phyloP scores from a whole-genome alignment of 768 basidiomycete genomes.

The Asterophora lycoperdoides region DNA sequence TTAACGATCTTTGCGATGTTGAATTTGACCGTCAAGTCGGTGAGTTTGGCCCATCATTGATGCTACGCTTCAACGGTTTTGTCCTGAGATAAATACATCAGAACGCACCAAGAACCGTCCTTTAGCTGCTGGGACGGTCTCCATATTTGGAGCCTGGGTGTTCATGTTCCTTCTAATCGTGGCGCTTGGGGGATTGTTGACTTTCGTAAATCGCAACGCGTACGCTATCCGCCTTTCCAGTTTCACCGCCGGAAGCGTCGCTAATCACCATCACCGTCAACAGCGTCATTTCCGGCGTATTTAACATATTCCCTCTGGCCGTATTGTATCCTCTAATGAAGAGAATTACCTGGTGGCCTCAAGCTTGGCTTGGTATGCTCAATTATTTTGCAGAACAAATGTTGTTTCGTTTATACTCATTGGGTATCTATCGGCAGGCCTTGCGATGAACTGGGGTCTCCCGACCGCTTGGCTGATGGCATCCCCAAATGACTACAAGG shows the following conservation, averaged over 20 bases:
- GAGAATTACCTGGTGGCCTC: constrained; percentile 38
- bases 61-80: not conserved
- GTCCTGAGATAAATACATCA: not conserved
- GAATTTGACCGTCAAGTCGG: constrained; percentile 7
- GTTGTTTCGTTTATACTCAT: not conserved
- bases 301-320: constrained; percentile 21
- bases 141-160: constrained; percentile 21
- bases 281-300: constrained; percentile 18
- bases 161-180: not conserved
- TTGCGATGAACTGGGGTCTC: constrained; percentile 28
- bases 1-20: constrained; percentile 9
- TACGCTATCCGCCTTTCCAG: too few relatives aligned
- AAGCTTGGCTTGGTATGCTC: constrained; percentile 32
- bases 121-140: constrained; percentile 24
- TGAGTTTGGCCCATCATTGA: not conserved
- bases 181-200: not conserved
- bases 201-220: not conserved
- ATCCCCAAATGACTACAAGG: too few relatives aligned
- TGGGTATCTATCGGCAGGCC: not conserved
- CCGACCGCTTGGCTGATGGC: constrained; percentile 15
- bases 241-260: too few relatives aligned
- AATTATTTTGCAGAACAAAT: too few relatives aligned
- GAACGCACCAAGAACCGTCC: constrained; percentile 31
- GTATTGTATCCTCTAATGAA: constrained; percentile 40
- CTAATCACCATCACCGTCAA: not conserved